Base-by-base conservation (phyloP, 306 rosid genomes). In the Prunus kanzakura region DNA sequence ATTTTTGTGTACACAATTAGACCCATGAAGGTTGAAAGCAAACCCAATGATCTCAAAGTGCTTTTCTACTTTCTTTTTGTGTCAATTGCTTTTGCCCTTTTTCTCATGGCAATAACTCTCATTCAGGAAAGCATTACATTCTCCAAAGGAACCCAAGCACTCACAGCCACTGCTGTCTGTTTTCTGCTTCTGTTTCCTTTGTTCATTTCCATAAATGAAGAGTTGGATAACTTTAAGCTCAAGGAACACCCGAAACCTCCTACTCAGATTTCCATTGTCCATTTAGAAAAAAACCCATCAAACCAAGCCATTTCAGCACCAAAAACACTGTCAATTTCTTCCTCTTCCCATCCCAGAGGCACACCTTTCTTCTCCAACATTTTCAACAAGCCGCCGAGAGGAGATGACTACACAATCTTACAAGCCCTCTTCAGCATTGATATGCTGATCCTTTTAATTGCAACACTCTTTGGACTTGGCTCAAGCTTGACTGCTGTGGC, bases 351-450 rank as follows among this genome's bases (percentile, higher is more conserved):
- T 6, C 35, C 64, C 1, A 23, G 23, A 58, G 11, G 64, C 13
- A 11, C 72, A 0, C 64, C 86, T n/a, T 76, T 83, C 76, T 83
- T 78, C 66, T 25, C 15, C 5, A 50, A 71, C 12, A 64, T 79
- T 4, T 78, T 83, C 60, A 79, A 4, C 27, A 83, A 74, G 6
- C 87, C 87, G 4, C 68, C 45, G 11, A 80, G 77, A 35, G 86
- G 87, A 18, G 87, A 83, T 30, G 87, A 83, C 61, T 71, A 70
- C 79, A 83, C 84, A 0, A 79, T 83, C 62, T 69, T 78, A 8
- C 87, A 83, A 54, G 84, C 79, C 1, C 54, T 83, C 0, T 75
- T 79, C 76, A 83, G 84, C 72, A 4, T 46, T 15, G 86, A 83
- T 71, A 79, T 76, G 86, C 3, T 76, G n/a, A 72, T 79, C n/a